Percentiles rank a stretch among this genome's conserved stretches.
Conservation (phyloP, 192 early-diverging fungal species). For the Lobulomyces angularis region DNA sequence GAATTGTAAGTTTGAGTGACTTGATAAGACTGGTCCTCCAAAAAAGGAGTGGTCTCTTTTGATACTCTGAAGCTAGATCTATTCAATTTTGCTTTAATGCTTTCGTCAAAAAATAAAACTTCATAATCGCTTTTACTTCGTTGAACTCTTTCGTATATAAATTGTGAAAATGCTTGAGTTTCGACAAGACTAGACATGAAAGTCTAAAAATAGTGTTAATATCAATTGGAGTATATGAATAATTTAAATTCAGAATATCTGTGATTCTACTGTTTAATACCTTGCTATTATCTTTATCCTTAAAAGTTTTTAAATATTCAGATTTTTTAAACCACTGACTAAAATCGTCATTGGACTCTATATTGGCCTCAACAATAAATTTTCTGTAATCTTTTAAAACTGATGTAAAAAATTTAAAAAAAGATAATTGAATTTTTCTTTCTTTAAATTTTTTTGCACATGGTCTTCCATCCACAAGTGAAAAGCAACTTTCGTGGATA, state of each 20-base stretch:
- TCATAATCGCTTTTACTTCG: conserved; percentile 52
- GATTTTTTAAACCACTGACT: conserved; percentile 45
- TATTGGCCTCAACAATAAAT: conserved; percentile 24
- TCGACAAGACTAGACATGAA: conserved; percentile 53
- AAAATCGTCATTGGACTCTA: conserved; percentile 17
- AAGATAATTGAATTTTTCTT: conserved; percentile 44
- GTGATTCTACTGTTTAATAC: background rate
- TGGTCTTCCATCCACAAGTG: conserved; percentile 25
- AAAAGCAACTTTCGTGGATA: conserved; percentile 29
- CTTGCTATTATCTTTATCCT: conserved; percentile 36
- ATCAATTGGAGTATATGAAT: background rate
- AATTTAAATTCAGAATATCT: background rate
- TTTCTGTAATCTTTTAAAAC: conserved; percentile 57
- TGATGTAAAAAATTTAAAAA: conserved; percentile 65
- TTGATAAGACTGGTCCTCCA: conserved; percentile 30
- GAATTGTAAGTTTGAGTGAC: conserved; percentile 21
- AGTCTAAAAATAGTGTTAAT: conserved; percentile 18
- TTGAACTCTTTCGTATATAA: conserved; percentile 57
- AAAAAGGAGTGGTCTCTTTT: conserved; percentile 53
- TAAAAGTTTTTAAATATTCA: conserved; percentile 37
- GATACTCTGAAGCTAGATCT: conserved; percentile 56
- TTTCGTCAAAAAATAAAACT: conserved; percentile 69
- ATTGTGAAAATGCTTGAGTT: conserved; percentile 70
- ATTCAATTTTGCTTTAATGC: conserved; percentile 68
- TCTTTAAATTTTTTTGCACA: conserved; percentile 58